These are phyloP conservation scores for Venturia oleaginea DNA, from an alignment of 2,329 filamentous ascomycete species.

Conservation along the genomic window DNA sequence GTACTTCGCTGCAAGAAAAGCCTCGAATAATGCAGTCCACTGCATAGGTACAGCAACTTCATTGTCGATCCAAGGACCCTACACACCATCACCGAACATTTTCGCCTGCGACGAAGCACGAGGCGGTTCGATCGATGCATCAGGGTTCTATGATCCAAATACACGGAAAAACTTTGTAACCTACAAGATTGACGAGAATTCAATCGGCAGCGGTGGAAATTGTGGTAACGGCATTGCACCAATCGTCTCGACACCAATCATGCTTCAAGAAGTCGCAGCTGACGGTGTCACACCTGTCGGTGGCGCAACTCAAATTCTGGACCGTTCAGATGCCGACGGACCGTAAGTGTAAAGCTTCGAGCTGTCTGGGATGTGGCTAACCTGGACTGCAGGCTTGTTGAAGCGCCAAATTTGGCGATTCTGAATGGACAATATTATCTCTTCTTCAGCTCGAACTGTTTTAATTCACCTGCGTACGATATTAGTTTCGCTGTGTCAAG, in stretches of 20 bases:
- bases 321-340: slow-evolving; percentile 38
- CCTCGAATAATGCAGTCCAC: slow-evolving; percentile 34
- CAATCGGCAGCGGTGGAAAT: slow-evolving; percentile 36
- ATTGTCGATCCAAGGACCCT: slow-evolving; percentile 42
- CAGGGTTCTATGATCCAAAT: slow-evolving; percentile 46
- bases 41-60: slow-evolving; percentile 52
- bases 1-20: slow-evolving; percentile 48
- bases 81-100: slow-evolving; percentile 28
- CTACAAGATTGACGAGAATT: slow-evolving; percentile 60
- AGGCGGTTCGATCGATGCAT: slow-evolving; percentile 55
- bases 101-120: slow-evolving; percentile 2
- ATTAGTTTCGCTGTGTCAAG: slow-evolving; percentile 48
- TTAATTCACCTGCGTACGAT: slow-evolving; percentile 45
- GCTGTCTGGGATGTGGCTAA: neutral
- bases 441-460: slow-evolving; percentile 56
- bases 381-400: slow-evolving; percentile 35
- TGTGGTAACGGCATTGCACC: slow-evolving; percentile 38
- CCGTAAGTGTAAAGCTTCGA: slow-evolving; percentile 22
- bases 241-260: slow-evolving; percentile 42
- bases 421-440: slow-evolving; percentile 48
- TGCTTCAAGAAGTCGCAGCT: slow-evolving; percentile 43
- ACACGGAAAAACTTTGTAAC: slow-evolving; percentile 49
- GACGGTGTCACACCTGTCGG: slow-evolving; percentile 48
- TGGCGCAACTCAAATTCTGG: slow-evolving; percentile 37
- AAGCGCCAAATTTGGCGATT: slow-evolving; percentile 46